Evolutionary conservation across 148 eudicot genomes (phyloP), one percentile per base, ranked within the genome.

Genomic region (Nepenthes gracilis): DNA sequence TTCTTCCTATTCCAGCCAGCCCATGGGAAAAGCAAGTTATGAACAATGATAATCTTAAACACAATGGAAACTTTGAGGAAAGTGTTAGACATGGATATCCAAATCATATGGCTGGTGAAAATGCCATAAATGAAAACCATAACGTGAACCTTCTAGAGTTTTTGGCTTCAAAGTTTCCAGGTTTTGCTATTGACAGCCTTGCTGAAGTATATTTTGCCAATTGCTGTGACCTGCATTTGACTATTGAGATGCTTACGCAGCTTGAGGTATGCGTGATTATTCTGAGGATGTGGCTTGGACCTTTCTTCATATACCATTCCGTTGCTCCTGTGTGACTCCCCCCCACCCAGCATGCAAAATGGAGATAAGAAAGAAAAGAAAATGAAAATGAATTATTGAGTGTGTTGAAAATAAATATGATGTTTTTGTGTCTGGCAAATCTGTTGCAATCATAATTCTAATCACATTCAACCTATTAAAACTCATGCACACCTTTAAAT

Each of bases 101-200:
- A 11, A 59, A 70, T 61, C 73, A 74, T 63, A 57, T 81, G 74
- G 66, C 61, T 33, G 60, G 65, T 59, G 96, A 84, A 55, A 80
- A 65, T 70, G 49, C 70, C 5, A 47, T 73, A 23, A 12, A 68
- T 32, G 86, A 78, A 40, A 75, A 69, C 67, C 63, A 61, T 52
- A 75, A 75, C 63, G 62, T 77, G 64, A 75, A 78, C 69, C 84
- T 87, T 53, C 79, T 89, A 47, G 86, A 81, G 62, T 83, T 86
- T 76, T 77, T 89, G 77, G 85, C 86, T 68, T 68, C 82, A 38
- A 91, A 86, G 33, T 94, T 94, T 75, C 97, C 99, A 36, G 95
- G 97, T 59, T 94, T 94, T 83, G 87, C 97, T 60, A 79, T 81
- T 67, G 95, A 86, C 64, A 94, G 99, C 71, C 85, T 94, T 43